These are phyloP conservation scores for Ceriops zippeliana DNA, from an alignment of 345 rosid species.

Conservation along the genomic window DNA sequence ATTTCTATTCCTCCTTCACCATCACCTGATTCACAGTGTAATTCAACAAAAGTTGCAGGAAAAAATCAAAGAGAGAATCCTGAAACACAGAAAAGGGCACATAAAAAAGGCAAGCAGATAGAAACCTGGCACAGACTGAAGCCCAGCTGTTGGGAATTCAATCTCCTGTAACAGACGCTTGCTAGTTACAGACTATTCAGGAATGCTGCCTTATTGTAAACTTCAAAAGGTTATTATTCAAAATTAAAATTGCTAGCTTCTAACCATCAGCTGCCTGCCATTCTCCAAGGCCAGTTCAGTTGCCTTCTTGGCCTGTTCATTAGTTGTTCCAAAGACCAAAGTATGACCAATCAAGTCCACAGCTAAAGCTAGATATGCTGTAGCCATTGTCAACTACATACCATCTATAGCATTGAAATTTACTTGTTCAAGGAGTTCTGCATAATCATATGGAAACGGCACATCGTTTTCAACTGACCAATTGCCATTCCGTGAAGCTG, in stretches of 20 bases:
- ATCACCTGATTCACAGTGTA: constrained; percentile 49
- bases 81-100: background rate
- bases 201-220: constrained; percentile 4
- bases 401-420: background rate
- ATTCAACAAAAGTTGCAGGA: background rate
- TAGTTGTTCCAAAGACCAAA: background rate
- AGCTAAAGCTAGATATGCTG: background rate
- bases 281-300: constrained; percentile 63
- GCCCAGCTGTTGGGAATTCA: constrained; percentile 93
- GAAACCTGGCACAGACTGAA: constrained; percentile 83
- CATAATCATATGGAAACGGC: constrained; percentile 65
- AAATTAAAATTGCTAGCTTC: background rate
- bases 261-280: constrained; percentile 68
- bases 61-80: constrained; percentile 2
- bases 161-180: constrained; percentile 64
- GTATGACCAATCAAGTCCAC: no score
- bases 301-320: constrained; percentile 65
- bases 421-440: constrained; percentile 75
- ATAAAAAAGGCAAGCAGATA: background rate
- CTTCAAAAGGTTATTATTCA: background rate
- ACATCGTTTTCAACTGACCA: constrained; percentile 42
- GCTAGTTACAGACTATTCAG: constrained; percentile 22
- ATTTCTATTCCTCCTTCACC: constrained; percentile 96
- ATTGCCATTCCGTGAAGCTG: constrained; percentile 38
- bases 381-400: background rate